Percentiles rank a stretch among this genome's conserved stretches.
phyloP scores from a whole-genome alignment of 805 yeast species.

The Yamadazyma kitorensis region DNA sequence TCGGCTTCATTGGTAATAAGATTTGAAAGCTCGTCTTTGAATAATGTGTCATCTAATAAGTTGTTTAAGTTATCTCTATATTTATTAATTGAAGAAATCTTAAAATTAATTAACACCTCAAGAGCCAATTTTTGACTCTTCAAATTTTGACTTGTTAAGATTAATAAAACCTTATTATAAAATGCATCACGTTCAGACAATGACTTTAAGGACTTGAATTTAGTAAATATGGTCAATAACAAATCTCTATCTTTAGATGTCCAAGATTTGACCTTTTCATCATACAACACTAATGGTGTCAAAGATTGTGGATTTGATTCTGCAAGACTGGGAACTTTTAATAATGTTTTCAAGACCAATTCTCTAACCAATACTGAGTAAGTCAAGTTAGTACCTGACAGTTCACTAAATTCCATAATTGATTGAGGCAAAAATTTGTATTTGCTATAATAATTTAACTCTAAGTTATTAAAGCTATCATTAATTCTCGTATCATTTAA shows the following conservation, averaged over 20 bases:
- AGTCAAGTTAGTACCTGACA: conserved; percentile 30
- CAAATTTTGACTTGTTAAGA: conserved; percentile 59
- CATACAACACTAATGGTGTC: conserved; percentile 54
- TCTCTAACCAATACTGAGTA: conserved; percentile 49
- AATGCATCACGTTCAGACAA: conserved; percentile 53
- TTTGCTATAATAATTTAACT: conserved; percentile 18
- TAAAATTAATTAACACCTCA: conserved; percentile 63
- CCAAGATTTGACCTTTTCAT: conserved; percentile 33
- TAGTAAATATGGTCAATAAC: conserved; percentile 59
- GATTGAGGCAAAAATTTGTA: conserved; percentile 35
- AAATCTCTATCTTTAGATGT: conserved; percentile 51
- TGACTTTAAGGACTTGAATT: conserved; percentile 62
- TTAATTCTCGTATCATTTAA: conserved; percentile 46
- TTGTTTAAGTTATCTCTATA: conserved; percentile 73
- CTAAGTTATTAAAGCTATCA: conserved; percentile 33
- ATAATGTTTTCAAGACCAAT: conserved; percentile 57
- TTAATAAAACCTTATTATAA: conserved; percentile 46
- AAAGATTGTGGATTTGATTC: conserved; percentile 59
- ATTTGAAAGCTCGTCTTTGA: conserved; percentile 78
- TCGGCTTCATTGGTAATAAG: conserved; percentile 51
- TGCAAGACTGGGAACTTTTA: conserved; percentile 60
- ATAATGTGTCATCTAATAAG: conserved; percentile 75
- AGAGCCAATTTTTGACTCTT: conserved; percentile 73
- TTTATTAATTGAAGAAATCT: conserved; percentile 54
- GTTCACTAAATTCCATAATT: conserved; percentile 34